These are phyloP conservation scores for Exophiala sp. DNA, from an alignment of 2,329 filamentous ascomycete genomes.

Conservation along the genomic window DNA sequence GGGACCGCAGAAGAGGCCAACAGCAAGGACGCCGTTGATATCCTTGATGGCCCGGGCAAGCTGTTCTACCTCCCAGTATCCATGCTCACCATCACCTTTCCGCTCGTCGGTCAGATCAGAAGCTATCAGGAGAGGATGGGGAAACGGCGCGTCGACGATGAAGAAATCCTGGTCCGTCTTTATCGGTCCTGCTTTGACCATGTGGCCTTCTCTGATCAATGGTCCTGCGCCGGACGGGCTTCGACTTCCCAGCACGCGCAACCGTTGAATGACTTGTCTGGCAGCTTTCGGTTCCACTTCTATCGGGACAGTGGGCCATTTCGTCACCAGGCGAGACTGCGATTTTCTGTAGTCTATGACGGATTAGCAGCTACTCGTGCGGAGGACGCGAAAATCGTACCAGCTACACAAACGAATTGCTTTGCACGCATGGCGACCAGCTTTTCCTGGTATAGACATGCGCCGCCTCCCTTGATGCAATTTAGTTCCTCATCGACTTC, in stretches of 20 bases:
- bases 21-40: conserved; percentile 84
- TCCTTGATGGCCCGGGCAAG: conserved; percentile 72
- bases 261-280: conserved; percentile 68
- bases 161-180: conserved; percentile 83
- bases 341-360: conserved; percentile 83
- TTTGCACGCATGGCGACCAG: conserved; percentile 79
- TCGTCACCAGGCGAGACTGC: conserved; percentile 66
- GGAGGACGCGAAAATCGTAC: conserved; percentile 44
- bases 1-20: conserved; percentile 81
- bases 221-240: conserved; percentile 50
- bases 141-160: conserved; percentile 90
- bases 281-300: conserved; percentile 87
- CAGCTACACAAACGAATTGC: conserved; percentile 83
- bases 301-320: conserved; percentile 84
- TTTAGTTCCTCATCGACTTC: conserved; percentile 94
- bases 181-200: conserved; percentile 77
- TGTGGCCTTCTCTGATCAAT: conserved; percentile 64
- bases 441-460: conserved; percentile 98
- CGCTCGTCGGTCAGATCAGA: conserved; percentile 50
- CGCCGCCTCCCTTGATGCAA: conserved; percentile 95
- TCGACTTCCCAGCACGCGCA: conserved; percentile 69
- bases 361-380: conserved; percentile 3
- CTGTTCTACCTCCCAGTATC: conserved; percentile 74
- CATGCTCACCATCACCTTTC: conserved; percentile 57
- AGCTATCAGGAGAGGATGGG: conserved; percentile 60